Evolutionary conservation across 257 asterid species (phyloP).

Genomic region (Linaria vulgaris): DNA sequence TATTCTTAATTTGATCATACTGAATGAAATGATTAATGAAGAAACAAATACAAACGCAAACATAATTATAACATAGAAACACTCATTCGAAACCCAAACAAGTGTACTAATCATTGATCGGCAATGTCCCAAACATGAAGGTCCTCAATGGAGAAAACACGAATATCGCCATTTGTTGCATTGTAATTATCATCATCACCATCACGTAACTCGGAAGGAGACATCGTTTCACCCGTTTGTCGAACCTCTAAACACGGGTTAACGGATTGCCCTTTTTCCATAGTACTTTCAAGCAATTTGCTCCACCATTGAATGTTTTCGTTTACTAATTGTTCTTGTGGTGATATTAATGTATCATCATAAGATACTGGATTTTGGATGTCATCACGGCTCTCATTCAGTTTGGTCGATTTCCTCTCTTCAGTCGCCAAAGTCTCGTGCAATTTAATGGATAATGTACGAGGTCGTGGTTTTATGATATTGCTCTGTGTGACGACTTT

Average conservation of each 20-base stretch:
- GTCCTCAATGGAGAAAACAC: constrained; percentile 8
- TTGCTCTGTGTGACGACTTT: background rate
- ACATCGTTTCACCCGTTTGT: background rate
- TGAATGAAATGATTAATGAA: too few relatives aligned
- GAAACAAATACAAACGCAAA: too few relatives aligned
- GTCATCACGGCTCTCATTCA: background rate
- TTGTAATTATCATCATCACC: background rate
- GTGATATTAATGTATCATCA: background rate
- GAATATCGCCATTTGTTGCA: too few relatives aligned
- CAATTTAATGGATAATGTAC: constrained; percentile 24
- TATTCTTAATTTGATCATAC: too few relatives aligned
- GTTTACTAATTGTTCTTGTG: constrained; percentile 14
- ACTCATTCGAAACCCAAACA: background rate
- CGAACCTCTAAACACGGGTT: background rate
- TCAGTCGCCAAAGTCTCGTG: background rate
- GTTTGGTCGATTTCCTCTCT: too few relatives aligned
- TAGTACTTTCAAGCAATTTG: constrained; percentile 25
- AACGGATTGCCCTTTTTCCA: constrained; percentile 9
- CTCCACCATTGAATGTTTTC: constrained; percentile 38
- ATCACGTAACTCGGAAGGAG: background rate
- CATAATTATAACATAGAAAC: too few relatives aligned
- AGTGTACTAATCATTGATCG: background rate
- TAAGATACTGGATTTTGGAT: background rate
- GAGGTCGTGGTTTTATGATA: constrained; percentile 29
- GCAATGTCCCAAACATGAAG: constrained; percentile 10